phyloP scores from a whole-genome alignment of 345 rosid species.

The Psidium friedrichsthalianum region DNA sequence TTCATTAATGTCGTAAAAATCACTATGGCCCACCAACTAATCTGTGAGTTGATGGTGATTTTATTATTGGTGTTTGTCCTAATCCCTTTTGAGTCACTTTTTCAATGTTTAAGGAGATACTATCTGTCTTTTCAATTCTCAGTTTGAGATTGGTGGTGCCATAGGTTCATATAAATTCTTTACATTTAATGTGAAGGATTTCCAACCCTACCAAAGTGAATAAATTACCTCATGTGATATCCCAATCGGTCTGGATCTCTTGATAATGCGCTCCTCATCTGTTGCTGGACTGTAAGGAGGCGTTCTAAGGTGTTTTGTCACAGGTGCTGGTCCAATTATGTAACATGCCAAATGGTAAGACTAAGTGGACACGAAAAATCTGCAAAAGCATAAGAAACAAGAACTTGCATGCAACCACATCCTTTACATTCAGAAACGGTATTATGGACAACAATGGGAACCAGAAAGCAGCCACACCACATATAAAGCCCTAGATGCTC shows the following conservation, averaged over 20 bases:
- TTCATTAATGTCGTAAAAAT: background rate
- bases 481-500: background rate
- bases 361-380: background rate
- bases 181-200: background rate
- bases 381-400: background rate
- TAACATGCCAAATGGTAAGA: slow-evolving; percentile 3
- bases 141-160: background rate
- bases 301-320: slow-evolving; percentile 60
- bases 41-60: background rate
- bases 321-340: slow-evolving; percentile 18
- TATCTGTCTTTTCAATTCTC: background rate
- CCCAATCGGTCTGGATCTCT: slow-evolving; percentile 66
- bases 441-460: background rate
- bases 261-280: slow-evolving; percentile 55
- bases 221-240: slow-evolving; percentile 56
- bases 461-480: background rate
- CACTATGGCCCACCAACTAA: background rate
- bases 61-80: background rate
- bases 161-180: background rate
- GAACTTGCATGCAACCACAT: background rate
- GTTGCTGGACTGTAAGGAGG: slow-evolving; percentile 65
- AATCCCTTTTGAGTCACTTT: background rate
- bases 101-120: background rate
- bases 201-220: background rate
- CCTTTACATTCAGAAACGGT: background rate